These are phyloP conservation scores for Acanthamoeba triangularis DNA, from an alignment of 208 protist species.

Conservation along the genomic window DNA sequence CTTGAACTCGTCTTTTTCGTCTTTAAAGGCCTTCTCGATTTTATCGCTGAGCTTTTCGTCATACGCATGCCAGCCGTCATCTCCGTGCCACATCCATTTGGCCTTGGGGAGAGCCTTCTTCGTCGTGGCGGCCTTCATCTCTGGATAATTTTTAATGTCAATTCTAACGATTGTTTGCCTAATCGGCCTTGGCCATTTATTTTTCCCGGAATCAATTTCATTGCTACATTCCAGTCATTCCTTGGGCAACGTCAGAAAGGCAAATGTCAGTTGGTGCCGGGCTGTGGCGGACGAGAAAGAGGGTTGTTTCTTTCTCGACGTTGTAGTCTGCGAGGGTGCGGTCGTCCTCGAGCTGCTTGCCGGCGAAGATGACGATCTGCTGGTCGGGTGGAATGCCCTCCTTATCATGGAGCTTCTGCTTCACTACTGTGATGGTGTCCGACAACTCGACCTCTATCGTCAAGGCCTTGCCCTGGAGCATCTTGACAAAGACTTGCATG, in stretches of 20 bases:
- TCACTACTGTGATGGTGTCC: constrained; percentile 87
- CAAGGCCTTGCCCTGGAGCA: background rate
- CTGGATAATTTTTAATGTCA: too few species aligned
- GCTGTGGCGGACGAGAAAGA: constrained; percentile 89
- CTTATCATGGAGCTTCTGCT: constrained; percentile 97
- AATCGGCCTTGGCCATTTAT: too few species aligned
- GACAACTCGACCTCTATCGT: constrained; percentile 94
- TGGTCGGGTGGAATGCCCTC: constrained; percentile 93
- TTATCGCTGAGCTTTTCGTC: constrained; percentile 52
- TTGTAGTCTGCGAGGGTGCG: constrained; percentile 95
- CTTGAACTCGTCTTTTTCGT: constrained; percentile 25
- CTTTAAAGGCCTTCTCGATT: constrained; percentile 9
- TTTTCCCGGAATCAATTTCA: too few species aligned
- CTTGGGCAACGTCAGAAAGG: too few species aligned
- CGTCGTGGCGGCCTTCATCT: background rate
- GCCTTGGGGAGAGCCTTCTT: background rate
- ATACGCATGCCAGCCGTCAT: constrained; percentile 67
- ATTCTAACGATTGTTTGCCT: too few species aligned
- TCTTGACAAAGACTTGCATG: constrained; percentile 3
- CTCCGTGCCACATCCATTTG: constrained; percentile 67
- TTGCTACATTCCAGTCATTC: too few species aligned
- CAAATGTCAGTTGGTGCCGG: too few species aligned
- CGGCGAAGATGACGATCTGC: constrained; percentile 65
- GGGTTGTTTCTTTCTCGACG: constrained; percentile 95
- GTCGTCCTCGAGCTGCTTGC: constrained; percentile 80